Percentiles rank a stretch among this genome's conserved stretches.
phyloP scores from a whole-genome alignment of 371 early-diverging fungal genomes.

The Zychaea mexicana region DNA sequence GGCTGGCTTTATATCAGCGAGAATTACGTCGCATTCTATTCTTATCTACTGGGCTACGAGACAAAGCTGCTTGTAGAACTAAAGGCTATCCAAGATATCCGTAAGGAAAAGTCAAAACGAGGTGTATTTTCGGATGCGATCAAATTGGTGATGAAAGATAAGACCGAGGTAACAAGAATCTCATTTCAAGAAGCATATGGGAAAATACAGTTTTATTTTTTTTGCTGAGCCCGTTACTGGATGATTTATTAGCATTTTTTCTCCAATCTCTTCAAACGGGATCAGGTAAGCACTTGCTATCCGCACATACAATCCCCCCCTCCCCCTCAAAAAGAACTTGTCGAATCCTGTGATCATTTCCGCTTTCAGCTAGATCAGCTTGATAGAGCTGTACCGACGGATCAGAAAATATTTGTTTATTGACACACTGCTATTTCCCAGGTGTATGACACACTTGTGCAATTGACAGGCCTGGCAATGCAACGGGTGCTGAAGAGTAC shows the following conservation, averaged over 20 bases:
- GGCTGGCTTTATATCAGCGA: constrained; percentile 97
- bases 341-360: neutral
- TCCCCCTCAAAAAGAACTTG: too few relatives aligned
- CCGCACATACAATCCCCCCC: too few relatives aligned
- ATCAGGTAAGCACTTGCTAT: constrained; percentile 55
- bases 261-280: constrained; percentile 92
- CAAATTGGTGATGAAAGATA: constrained; percentile 79
- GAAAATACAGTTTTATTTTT: neutral
- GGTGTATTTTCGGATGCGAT: constrained; percentile 92
- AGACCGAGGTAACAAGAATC: constrained; percentile 60
- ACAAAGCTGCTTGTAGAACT: constrained; percentile 89
- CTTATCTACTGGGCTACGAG: constrained; percentile 91
- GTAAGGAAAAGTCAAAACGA: constrained; percentile 85
- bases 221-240: too few relatives aligned
- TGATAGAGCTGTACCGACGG: too few relatives aligned
- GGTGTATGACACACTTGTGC: constrained; percentile 89
- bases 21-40: constrained; percentile 92
- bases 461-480: constrained; percentile 87
- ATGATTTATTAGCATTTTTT: constrained; percentile 78
- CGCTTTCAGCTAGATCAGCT: neutral
- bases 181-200: neutral
- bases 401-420: neutral
- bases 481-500: constrained; percentile 85
- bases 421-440: too few relatives aligned
- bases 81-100: constrained; percentile 86